A percentile compares a stretch with the other conserved stretches of the same genome.
Conservation (phyloP, 2,329 filamentous ascomycete species). For the Scopulariopsis brevicaulis region DNA sequence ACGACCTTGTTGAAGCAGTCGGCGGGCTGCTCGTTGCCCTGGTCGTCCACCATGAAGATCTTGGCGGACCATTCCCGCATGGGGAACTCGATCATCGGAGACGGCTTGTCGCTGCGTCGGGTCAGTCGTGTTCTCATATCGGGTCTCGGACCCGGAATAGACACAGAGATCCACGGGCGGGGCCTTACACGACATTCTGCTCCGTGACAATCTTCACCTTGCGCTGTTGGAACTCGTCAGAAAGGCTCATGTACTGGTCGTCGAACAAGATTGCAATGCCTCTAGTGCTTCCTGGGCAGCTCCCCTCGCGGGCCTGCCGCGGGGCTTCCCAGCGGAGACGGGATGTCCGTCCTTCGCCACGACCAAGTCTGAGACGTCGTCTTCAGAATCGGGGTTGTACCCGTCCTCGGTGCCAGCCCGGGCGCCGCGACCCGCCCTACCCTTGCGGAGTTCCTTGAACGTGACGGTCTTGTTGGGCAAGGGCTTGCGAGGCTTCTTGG, state of each 20-base stretch:
- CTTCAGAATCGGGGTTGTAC: background rate
- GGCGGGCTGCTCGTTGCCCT: slow-evolving; percentile 73
- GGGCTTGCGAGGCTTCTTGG: background rate
- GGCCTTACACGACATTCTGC: slow-evolving; percentile 73
- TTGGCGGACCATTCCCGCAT: slow-evolving; percentile 89
- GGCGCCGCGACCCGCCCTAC: slow-evolving; percentile 26
- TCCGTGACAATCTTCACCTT: slow-evolving; percentile 88
- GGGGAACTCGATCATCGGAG: slow-evolving; percentile 76
- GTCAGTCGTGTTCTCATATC: background rate
- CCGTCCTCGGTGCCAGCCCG: background rate
- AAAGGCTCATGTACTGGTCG: background rate
- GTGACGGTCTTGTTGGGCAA: background rate
- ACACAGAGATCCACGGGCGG: slow-evolving; percentile 3
- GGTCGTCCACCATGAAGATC: slow-evolving; percentile 73
- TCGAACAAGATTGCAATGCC: background rate
- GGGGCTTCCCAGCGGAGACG: too few species aligned
- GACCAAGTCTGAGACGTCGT: background rate
- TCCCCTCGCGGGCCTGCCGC: background rate
- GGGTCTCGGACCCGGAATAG: background rate
- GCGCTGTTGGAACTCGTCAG: slow-evolving; percentile 43
- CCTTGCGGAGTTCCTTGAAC: slow-evolving; percentile 9
- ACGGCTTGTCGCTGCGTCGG: slow-evolving; percentile 59
- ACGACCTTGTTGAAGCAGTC: slow-evolving; percentile 83
- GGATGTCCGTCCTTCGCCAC: too few species aligned
- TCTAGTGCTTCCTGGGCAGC: background rate